Base-by-base conservation (phyloP, 192 early-diverging fungal species). In the Geosiphon pyriformis region DNA sequence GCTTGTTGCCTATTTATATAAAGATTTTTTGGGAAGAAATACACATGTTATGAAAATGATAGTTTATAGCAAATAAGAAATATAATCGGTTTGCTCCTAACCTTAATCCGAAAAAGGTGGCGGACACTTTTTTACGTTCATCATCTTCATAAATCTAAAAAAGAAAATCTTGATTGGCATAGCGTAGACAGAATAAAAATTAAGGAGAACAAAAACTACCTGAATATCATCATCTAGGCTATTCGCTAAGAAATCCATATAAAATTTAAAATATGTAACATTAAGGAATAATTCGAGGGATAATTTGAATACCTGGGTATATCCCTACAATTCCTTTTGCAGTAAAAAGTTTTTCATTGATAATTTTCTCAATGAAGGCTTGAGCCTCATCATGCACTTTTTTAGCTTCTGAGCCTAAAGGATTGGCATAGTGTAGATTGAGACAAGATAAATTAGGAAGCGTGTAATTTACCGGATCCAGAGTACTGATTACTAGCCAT, bases 171-270 rank as follows among this genome's bases (percentile, higher is more conserved):
- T 65, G 18, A 61, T n/a, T 61, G 33, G 35, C 10, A 48, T 49
- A 49, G 23, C n/a, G 20, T 46, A 6, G 6, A 10, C 6, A 42
- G 6, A 15, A 42, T 10, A 42, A 42, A 42, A 42, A 10, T 10
- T 15, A 42, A 42, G 6, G 6, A 42, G 37, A 15, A 6, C 6
- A 15, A 6, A 42, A 42, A 31, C 20, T 3, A 94, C 75, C 29
- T 85, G 85, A 74, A 97, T 92, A 72, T 97, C 94, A 65, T 97
- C 94, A 51, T 89, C 94, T 11, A 85, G 80, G 23, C 90, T 74
- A 74, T 95, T 92, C 53, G 92, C 92, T 23, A 42, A 42, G 15
- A 42, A 42, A 42, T 42, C 15, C 37, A 42, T 15, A 42, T 15
- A 42, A 10, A 51, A 50, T 23, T 20, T 20, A 27, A 29, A 47